Evolutionary conservation across 352 stramenopile species (phyloP).

Genomic region (Pythium rhizo-oryzae): DNA sequence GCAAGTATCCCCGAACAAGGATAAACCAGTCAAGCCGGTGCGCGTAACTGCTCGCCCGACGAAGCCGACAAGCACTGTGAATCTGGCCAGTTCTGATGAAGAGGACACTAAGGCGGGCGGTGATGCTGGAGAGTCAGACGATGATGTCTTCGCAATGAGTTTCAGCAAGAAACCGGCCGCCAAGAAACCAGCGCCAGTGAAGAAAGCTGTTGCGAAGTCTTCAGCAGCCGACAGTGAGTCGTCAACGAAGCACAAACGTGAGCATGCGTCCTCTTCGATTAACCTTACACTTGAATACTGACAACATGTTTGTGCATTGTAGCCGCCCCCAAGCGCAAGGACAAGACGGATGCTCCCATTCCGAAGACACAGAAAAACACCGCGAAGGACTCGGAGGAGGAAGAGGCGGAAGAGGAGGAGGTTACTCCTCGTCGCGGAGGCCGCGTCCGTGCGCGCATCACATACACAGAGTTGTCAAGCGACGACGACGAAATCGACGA

Average conservation of each 20-base stretch:
- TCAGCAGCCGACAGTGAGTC: slow-evolving; percentile 22
- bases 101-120: slow-evolving; percentile 15
- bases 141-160: slow-evolving; percentile 76
- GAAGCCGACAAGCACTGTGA: slow-evolving; percentile 33
- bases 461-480: slow-evolving; percentile 57
- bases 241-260: slow-evolving; percentile 34
- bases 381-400: slow-evolving; percentile 27
- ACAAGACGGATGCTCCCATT: slow-evolving; percentile 31
- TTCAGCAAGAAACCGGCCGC: slow-evolving; percentile 42
- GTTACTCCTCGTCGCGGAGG: slow-evolving; percentile 22
- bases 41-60: background rate
- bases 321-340: slow-evolving; percentile 35
- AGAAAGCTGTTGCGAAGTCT: slow-evolving; percentile 14
- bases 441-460: slow-evolving; percentile 23
- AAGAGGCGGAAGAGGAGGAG: slow-evolving; percentile 30
- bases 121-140: slow-evolving; percentile 30
- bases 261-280: background rate
- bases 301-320: slow-evolving; percentile 2
- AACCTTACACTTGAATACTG: background rate
- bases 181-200: slow-evolving; percentile 35
- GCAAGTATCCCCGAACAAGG: slow-evolving; percentile 52
- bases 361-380: slow-evolving; percentile 43
- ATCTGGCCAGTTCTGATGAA: slow-evolving; percentile 57
- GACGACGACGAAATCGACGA: slow-evolving; percentile 57
- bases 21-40: slow-evolving; percentile 31